Base-by-base conservation (phyloP, 129 eudicot species). In the Scalesia atractyloides region DNA sequence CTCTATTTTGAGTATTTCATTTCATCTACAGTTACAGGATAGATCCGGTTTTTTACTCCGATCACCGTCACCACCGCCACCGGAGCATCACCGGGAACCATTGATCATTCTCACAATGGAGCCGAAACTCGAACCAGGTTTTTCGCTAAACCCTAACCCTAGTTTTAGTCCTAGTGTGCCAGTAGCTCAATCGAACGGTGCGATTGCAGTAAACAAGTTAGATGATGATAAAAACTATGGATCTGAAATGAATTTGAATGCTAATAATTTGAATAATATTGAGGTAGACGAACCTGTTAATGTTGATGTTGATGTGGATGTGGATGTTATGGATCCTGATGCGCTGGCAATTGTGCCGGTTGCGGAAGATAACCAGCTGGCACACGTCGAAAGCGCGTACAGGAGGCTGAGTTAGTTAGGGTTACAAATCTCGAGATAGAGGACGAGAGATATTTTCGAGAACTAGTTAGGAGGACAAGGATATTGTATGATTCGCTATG, bases 321-420 rank as follows among this genome's bases (percentile, higher is more conserved):
- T 9, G 9, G 69, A 41, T 6, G 15, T 64, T 41, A 18, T 18
- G 3, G 50, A 64, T 10, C 30, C 69, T 16, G 30, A 64, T 39
- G 18, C 46, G 8, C 69, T 36, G 11, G 51, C 69, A 15, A 39
- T 64, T 3, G 49, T 64, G 26, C 69, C 33, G n/a, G 69, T 64
- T 16, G 50, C 69, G 1, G 69, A 64, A 16, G 50, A 64, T 3
- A 18, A 64, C 33, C 50, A 64, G 69, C 15, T 36, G 4, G 0
- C 69, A 17, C 11, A 9, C 16, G 69, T 64, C 4, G 69, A 37
- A n/a, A 3, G 15, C 10, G 18, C 69, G n/a, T 16, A 8, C 39
- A 48, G 69, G 14, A 33, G 69, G 24, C 50, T 16, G 69, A 64
- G 19, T 60, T 60, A 60, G 66, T 60, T 60, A 60, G 66, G 66